phyloP scores from a whole-genome alignment of 2,329 filamentous ascomycete species.

The Bipolaris zeicola region DNA sequence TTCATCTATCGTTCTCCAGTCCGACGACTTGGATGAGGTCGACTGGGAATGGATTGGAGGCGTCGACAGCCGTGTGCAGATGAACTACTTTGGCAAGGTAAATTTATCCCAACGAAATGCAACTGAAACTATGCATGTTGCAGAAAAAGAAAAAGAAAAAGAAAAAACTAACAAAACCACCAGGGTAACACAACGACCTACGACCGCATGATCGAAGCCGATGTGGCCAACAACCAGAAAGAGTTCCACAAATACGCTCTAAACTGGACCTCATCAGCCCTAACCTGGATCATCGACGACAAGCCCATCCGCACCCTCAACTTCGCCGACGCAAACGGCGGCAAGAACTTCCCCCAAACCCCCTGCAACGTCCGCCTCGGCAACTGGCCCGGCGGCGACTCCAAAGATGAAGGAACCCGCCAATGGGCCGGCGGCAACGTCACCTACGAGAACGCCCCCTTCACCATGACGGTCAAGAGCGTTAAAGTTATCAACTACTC shows the following conservation, averaged over 20 bases:
- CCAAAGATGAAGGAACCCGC: constrained; percentile 62
- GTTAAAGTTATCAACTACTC: constrained; percentile 60
- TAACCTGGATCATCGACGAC: constrained; percentile 75
- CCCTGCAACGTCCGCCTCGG: constrained; percentile 65
- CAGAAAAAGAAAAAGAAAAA: background rate
- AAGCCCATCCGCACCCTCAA: constrained; percentile 67
- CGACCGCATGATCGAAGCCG: constrained; percentile 69
- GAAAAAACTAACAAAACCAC: constrained; percentile 33
- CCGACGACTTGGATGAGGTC: constrained; percentile 83
- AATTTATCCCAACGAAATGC: background rate
- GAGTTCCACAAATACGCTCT: constrained; percentile 72
- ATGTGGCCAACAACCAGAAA: constrained; percentile 61
- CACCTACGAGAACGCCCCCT: constrained; percentile 55
- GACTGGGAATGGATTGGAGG: constrained; percentile 83
- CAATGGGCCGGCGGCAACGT: constrained; percentile 69
- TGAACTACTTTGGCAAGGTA: constrained; percentile 76
- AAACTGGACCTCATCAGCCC: constrained; percentile 69
- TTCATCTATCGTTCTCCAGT: constrained; percentile 80
- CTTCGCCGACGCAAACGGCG: constrained; percentile 62
- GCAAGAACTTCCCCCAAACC: constrained; percentile 73
- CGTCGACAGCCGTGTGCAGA: constrained; percentile 66
- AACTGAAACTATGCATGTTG: constrained; percentile 22
- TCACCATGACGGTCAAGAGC: constrained; percentile 58
- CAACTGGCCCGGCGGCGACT: constrained; percentile 57
- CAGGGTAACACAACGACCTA: constrained; percentile 74